Evolutionary conservation across 2,329 filamentous ascomycete genomes (phyloP), one percentile per base, ranked within the genome.

Genomic region (Dactylella cylindrospora): DNA sequence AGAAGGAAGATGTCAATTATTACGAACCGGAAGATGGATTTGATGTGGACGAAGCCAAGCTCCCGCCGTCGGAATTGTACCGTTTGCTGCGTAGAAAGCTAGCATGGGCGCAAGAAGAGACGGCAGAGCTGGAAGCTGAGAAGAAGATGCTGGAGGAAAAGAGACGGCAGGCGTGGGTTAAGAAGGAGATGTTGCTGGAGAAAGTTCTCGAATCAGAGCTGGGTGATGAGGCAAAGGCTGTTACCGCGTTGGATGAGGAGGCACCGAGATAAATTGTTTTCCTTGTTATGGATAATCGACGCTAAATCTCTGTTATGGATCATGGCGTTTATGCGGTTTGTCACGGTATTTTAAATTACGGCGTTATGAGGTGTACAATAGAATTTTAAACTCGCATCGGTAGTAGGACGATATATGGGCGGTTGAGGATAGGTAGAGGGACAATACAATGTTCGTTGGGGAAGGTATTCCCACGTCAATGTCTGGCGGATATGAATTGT

Each of bases 161-260:
- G 9, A 84, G 85, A 72, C 81, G 81, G 71, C 78, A 82, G 64
- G 86, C 89, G 70, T 93, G 88, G 88, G 75, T 82, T 10, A 83
- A 87, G 73, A 91, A 91, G 73, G 87, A 93, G 73, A 78, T 88
- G 23, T 73, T 91, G 13, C 73, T 93, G n/a, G 81, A 88, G 54
- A 87, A 89, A 69, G 79, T 85, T 25, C 78, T 88, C 67, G 87
- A 91, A 71, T 77, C 81, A 26, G 82, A 84, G 71, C 83, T 84
- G 74, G 80, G 83, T 67, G 75, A 78, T 53, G 76, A 82, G 46
- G 78, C 81, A 32, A 74, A 78, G 67, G 76, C 77, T 3, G 79
- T 84, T 3, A 73, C 83, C 9, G 44, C 51, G 5, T n/a, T 15
- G 10, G 57, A 62, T 7, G 49, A 62, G 5, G 57, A 54, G 12